phyloP scores from a whole-genome alignment of 1,139 yeast genomes.

The Saccharomycopsis crataegensis region DNA sequence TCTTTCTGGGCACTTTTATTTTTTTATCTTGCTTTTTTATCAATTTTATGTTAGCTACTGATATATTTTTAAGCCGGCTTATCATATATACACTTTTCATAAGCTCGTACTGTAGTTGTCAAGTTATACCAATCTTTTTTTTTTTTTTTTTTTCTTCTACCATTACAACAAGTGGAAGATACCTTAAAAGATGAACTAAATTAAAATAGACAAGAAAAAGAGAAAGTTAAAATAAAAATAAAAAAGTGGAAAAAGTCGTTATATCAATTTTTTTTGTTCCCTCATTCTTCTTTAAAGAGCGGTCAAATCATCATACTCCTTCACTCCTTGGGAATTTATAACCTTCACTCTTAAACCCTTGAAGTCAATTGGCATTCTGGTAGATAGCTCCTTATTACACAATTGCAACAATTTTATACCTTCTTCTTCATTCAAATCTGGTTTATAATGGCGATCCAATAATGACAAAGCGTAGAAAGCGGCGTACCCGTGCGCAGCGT shows the following conservation, averaged over 20 bases:
- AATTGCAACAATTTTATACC: constrained; percentile 67
- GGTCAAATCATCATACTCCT: constrained; percentile 35
- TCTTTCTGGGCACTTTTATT: not conserved
- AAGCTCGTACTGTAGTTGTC: too few species aligned
- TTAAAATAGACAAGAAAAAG: too few species aligned
- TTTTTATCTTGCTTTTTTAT: not conserved
- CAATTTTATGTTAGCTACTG: not conserved
- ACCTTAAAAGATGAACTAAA: too few species aligned
- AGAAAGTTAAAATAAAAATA: too few species aligned
- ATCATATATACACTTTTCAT: too few species aligned
- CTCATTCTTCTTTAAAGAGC: not conserved
- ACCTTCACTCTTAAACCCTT: constrained; percentile 79
- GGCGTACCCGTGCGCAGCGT: constrained; percentile 96
- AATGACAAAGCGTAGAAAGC: constrained; percentile 88
- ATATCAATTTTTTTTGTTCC: not conserved
- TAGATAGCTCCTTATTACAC: constrained; percentile 73
- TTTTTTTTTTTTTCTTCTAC: too few species aligned
- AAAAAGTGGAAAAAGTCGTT: too few species aligned
- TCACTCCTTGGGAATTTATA: constrained; percentile 67
- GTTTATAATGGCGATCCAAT: constrained; percentile 83
- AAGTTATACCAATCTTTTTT: too few species aligned
- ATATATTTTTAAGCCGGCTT: too few species aligned
- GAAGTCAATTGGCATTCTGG: constrained; percentile 93
- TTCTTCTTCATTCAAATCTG: constrained; percentile 68
- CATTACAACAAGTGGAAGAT: too few species aligned